Base-by-base conservation (phyloP, 1,284 basidiomycete species). In the Ganoderma resinaceum region DNA sequence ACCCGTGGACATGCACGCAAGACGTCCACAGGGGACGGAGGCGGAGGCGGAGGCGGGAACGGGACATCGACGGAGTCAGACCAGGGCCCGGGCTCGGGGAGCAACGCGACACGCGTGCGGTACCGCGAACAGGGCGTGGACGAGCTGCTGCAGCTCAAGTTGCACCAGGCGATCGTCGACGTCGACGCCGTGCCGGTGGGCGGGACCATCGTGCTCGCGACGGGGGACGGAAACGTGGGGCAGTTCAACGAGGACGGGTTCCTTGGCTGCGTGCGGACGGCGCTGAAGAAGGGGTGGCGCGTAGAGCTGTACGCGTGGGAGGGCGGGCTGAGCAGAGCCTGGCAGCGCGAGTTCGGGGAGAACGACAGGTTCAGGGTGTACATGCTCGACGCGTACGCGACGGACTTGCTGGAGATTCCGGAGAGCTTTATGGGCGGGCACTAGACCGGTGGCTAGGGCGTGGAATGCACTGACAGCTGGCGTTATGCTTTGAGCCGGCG, bases 221-320 rank as follows among this genome's bases (percentile, higher is more conserved):
- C 95, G 0, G 95, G 95, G 3, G 95, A 97, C 78, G 95, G 94
- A 26, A 94, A 94, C 75, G 91, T 91, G 14, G 93, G 93, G 2
- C 91, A 96, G 77, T 96, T 95, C 77, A 95, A 91, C 78, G 92
- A 94, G 70, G 92, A 95, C 74, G 95, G 95, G 3, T 97, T 96
- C 80, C 79, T 95, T 35, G 94, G 95, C 0, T 91, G 92, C 63
- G 93, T 95, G 16, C 83, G 92, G 65, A 89, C 90, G 14, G 95
- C 95, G 12, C 80, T 96, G 75, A 90, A 89, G 79, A 87, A 90
- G 64, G 95, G 95, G 1, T 97, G 95, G 95, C 86, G 84, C 69
- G 94, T 97, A 18, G 95, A 97, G 81, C 77, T 97, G 75, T 93
- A 93, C 77, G 92, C 92, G 7, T 95, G 93, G 93, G 91, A 93